Evolutionary conservation across 2,329 filamentous ascomycete genomes (phyloP).

Genomic region (Plenodomus tracheiphilus): DNA sequence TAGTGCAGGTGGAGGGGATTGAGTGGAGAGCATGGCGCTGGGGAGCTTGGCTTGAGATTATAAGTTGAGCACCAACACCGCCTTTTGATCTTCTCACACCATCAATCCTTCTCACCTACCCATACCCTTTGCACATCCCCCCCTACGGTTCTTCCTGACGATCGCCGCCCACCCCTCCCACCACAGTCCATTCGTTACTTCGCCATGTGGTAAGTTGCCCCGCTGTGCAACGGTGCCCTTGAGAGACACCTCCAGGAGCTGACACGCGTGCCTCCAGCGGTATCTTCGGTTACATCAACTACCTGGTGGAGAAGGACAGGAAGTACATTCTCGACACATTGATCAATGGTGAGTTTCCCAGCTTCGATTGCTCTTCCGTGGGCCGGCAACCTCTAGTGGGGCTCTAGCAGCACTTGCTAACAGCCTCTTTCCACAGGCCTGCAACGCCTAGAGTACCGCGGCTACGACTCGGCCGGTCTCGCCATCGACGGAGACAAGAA

Average conservation of each 20-base stretch:
- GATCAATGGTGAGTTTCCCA: slow-evolving; percentile 75
- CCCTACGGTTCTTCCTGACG: slow-evolving; percentile 26
- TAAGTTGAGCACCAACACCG: slow-evolving; percentile 43
- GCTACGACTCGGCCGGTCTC: slow-evolving; percentile 96
- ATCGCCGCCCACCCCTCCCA: slow-evolving; percentile 34
- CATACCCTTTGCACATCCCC: slow-evolving; percentile 16
- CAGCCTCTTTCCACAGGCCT: slow-evolving; percentile 64
- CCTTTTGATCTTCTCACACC: slow-evolving; percentile 38
- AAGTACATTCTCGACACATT: slow-evolving; percentile 95
- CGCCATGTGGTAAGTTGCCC: slow-evolving; percentile 46
- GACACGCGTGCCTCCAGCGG: slow-evolving; percentile 60
- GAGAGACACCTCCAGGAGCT: slow-evolving; percentile 15
- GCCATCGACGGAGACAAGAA: slow-evolving; percentile 98
- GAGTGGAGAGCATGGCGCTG: slow-evolving; percentile 29
- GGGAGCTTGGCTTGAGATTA: slow-evolving; percentile 38
- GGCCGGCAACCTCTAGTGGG: slow-evolving; percentile 6
- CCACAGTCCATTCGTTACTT: slow-evolving; percentile 29
- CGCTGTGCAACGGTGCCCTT: slow-evolving; percentile 1
- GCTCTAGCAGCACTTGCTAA: slow-evolving; percentile 23
- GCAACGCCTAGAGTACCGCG: slow-evolving; percentile 94
- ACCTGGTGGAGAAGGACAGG: slow-evolving; percentile 97
- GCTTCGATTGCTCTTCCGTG: slow-evolving; percentile 6
- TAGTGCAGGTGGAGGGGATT: slow-evolving; percentile 35
- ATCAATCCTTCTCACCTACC: slow-evolving; percentile 16
- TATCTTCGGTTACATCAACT: slow-evolving; percentile 99